Evolutionary conservation across 2,329 filamentous ascomycete species (phyloP).

Genomic region (Taxawa tesnikishii): DNA sequence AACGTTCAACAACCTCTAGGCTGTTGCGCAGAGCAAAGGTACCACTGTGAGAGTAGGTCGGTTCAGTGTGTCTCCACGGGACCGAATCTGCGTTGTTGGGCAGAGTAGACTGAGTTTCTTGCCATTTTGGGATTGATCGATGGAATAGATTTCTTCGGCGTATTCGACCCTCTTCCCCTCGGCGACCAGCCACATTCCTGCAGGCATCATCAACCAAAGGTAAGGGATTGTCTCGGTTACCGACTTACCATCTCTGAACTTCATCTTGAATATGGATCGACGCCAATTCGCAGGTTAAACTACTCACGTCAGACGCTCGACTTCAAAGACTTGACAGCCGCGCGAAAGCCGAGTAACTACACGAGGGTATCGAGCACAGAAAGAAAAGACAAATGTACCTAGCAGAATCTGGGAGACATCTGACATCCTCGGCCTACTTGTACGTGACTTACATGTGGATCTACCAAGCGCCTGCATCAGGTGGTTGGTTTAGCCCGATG

Average conservation of each 20-base stretch:
- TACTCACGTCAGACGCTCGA: no score
- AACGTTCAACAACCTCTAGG: slow-evolving; percentile 3
- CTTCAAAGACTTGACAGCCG: no score
- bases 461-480: no score
- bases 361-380: no score
- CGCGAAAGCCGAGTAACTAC: no score
- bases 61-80: slow-evolving; percentile 45
- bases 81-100: slow-evolving; percentile 42
- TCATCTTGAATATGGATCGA: no score
- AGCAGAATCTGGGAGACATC: no score
- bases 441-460: no score
- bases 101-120: slow-evolving; percentile 44
- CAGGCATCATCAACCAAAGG: slow-evolving; percentile 6
- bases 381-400: no score
- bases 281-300: no score
- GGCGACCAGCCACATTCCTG: slow-evolving; percentile 52
- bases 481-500: no score
- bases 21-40: slow-evolving; percentile 21
- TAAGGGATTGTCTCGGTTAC: not conserved
- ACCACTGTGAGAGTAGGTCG: slow-evolving; percentile 39
- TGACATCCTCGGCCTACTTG: no score
- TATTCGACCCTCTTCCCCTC: slow-evolving; percentile 51
- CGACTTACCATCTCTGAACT: slow-evolving; percentile 44
- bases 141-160: slow-evolving; percentile 50
- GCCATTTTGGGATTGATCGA: slow-evolving; percentile 31